These are phyloP conservation scores for Fagopyrum tataricum DNA, from an alignment of 148 eudicot species.

Conservation along the genomic window DNA sequence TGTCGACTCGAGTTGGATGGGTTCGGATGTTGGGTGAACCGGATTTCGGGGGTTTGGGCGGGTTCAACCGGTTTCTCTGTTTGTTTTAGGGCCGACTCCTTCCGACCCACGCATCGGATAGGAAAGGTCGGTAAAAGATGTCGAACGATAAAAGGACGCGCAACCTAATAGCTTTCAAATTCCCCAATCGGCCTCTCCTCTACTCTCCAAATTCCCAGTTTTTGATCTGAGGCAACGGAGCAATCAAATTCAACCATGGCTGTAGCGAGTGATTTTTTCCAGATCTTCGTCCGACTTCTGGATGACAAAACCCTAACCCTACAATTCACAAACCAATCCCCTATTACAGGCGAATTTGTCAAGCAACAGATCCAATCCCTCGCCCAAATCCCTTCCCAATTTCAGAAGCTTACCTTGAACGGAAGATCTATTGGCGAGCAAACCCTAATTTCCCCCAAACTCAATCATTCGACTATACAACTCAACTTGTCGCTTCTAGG, in stretches of 20 bases:
- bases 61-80: background rate
- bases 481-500: constrained; percentile 59
- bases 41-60: background rate
- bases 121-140: background rate
- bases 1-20: too few species aligned
- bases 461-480: constrained; percentile 27
- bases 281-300: constrained; percentile 41
- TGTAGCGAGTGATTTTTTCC: constrained; percentile 24
- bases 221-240: background rate
- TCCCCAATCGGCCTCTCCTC: background rate
- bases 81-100: background rate
- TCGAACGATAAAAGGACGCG: constrained; percentile 7
- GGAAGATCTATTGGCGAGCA: constrained; percentile 30
- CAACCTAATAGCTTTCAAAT: background rate
- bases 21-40: background rate
- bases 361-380: constrained; percentile 40
- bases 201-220: background rate
- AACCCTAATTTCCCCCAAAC: constrained; percentile 21
- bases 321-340: constrained; percentile 35
- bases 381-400: constrained; percentile 39
- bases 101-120: background rate
- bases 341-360: constrained; percentile 28
- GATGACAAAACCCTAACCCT: constrained; percentile 54
- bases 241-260: constrained; percentile 19
- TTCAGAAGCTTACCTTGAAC: constrained; percentile 47